phyloP scores from a whole-genome alignment of 202 grass and related monocot species.

The Schoenoplectus tabernaemontani region DNA sequence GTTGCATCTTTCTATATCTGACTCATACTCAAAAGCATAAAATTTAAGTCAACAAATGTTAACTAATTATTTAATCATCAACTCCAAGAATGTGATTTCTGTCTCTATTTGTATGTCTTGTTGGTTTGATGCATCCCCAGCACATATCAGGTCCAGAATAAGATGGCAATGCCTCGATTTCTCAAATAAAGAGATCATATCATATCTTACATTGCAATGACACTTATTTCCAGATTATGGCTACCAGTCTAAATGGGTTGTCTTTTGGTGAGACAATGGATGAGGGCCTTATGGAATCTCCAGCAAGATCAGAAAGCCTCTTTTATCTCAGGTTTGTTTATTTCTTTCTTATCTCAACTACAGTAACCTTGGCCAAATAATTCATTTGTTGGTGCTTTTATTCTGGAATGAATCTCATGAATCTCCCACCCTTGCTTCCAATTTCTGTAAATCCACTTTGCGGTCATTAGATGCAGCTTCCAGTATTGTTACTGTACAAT shows the following conservation, averaged over 20 bases:
- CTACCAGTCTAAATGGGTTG: slow-evolving; percentile 81
- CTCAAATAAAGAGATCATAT: neutral
- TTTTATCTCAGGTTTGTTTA: slow-evolving; percentile 44
- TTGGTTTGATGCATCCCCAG: neutral
- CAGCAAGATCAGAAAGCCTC: slow-evolving; percentile 54
- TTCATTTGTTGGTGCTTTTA: neutral
- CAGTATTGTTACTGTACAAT: neutral
- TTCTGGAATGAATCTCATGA: neutral
- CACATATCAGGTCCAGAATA: neutral
- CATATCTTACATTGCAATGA: neutral
- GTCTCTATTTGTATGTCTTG: neutral
- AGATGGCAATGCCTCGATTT: neutral
- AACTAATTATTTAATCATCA: neutral
- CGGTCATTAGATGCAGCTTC: neutral
- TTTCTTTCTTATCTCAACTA: slow-evolving; percentile 12
- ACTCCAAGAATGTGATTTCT: neutral
- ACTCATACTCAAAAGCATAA: neutral
- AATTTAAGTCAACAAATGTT: neutral
- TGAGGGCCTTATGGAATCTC: slow-evolving; percentile 89
- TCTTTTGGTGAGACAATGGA: slow-evolving; percentile 72
- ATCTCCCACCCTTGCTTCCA: neutral
- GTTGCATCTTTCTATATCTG: neutral
- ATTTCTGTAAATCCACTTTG: neutral
- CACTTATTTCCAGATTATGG: slow-evolving; percentile 72
- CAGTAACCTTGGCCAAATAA: neutral